Evolutionary conservation across 1,284 basidiomycete species (phyloP).

Genomic region (Moesziomyces parantarcticus): DNA sequence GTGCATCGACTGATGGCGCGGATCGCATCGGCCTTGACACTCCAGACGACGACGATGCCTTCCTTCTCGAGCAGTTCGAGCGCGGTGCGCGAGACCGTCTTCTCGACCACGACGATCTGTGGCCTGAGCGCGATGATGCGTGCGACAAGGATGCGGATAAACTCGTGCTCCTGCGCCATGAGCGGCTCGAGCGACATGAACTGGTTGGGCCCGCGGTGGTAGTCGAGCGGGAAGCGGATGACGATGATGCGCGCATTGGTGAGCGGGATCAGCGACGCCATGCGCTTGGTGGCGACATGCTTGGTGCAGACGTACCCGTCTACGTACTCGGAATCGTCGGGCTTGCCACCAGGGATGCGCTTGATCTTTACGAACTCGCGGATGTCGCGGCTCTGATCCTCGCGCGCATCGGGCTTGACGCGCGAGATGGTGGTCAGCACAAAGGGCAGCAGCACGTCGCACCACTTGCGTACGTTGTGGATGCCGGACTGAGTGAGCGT

Average conservation of each 20-base stretch:
- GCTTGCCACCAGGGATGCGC: conserved; percentile 92
- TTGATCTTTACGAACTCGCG: conserved; percentile 97
- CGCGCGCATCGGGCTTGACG: conserved; percentile 68
- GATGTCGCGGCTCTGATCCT: conserved; percentile 88
- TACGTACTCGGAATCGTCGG: conserved; percentile 93
- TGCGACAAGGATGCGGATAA: conserved; percentile 86
- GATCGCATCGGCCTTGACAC: conserved; percentile 88
- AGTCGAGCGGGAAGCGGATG: conserved; percentile 94
- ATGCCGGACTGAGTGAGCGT: conserved; percentile 50
- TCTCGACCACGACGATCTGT: conserved; percentile 90
- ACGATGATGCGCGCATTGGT: conserved; percentile 91
- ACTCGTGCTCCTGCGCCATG: conserved; percentile 92
- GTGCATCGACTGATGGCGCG: conserved; percentile 91
- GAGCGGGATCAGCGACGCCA: conserved; percentile 72
- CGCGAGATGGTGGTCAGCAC: conserved; percentile 58
- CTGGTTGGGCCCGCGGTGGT: conserved; percentile 86
- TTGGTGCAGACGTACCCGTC: conserved; percentile 97
- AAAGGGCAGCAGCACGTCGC: conserved; percentile 57
- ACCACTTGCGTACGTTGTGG: conserved; percentile 54
- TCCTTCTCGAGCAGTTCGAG: conserved; percentile 87
- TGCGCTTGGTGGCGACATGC: conserved; percentile 91
- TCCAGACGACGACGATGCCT: conserved; percentile 88
- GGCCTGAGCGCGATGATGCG: conserved; percentile 90
- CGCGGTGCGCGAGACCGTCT: conserved; percentile 89
- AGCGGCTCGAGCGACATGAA: conserved; percentile 94